These are phyloP conservation scores for Meyerozyma carpophila DNA, from an alignment of 1,139 yeast species.

Conservation along the genomic window DNA sequence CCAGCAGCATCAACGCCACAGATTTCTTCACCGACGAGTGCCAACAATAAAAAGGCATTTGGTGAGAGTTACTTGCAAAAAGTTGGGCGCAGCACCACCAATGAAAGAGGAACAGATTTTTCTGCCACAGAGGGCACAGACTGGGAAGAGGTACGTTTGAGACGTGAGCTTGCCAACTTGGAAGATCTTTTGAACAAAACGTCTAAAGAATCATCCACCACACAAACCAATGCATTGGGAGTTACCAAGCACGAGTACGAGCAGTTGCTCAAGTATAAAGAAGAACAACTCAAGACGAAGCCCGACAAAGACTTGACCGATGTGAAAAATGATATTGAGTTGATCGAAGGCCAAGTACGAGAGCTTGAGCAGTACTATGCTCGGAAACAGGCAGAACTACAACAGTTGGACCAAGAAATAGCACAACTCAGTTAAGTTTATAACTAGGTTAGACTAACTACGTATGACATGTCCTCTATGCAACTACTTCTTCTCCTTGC, in stretches of 20 bases:
- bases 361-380: slow-evolving; percentile 54
- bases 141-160: slow-evolving; percentile 85
- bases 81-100: slow-evolving; percentile 43
- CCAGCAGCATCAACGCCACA: slow-evolving; percentile 13
- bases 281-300: slow-evolving; percentile 18
- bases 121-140: slow-evolving; percentile 68
- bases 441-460: background rate
- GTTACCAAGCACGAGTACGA: slow-evolving; percentile 69
- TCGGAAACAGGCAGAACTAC: slow-evolving; percentile 48
- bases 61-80: slow-evolving; percentile 37
- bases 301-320: slow-evolving; percentile 28
- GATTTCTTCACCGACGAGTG: slow-evolving; percentile 16
- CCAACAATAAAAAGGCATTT: slow-evolving; percentile 25
- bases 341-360: slow-evolving; percentile 60
- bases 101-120: slow-evolving; percentile 67
- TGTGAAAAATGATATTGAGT: slow-evolving; percentile 53
- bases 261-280: slow-evolving; percentile 72
- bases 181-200: slow-evolving; percentile 60
- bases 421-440: slow-evolving; percentile 6
- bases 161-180: slow-evolving; percentile 70
- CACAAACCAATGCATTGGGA: slow-evolving; percentile 23
- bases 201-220: slow-evolving; percentile 35
- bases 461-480: background rate
- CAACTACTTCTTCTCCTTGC: slow-evolving; percentile 17
- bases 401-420: slow-evolving; percentile 40